phyloP scores from a whole-genome alignment of 2,329 filamentous ascomycete species.

The Emergomyces africanus region DNA sequence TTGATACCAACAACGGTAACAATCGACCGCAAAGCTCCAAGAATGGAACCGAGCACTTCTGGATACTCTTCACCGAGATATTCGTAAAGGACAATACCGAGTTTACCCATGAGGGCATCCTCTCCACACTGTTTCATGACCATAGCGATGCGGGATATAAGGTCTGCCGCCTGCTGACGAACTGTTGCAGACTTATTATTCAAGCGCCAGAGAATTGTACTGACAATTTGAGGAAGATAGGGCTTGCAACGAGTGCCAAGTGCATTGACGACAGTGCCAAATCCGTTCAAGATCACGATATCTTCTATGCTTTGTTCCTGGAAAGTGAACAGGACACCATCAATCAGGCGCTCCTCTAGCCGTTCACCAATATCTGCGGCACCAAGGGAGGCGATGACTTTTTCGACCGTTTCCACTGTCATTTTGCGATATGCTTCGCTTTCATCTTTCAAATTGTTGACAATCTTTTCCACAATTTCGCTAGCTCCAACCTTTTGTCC shows the following conservation, averaged over 20 bases:
- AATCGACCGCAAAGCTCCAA: slow-evolving; percentile 88
- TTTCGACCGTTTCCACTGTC: slow-evolving; percentile 97
- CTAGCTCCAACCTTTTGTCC: slow-evolving; percentile 96
- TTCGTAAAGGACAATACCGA: slow-evolving; percentile 90
- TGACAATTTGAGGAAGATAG: slow-evolving; percentile 93
- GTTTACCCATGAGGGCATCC: slow-evolving; percentile 88
- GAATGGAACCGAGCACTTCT: slow-evolving; percentile 90
- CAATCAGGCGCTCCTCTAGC: slow-evolving; percentile 83
- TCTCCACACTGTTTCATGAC: slow-evolving; percentile 99
- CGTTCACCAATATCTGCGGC: slow-evolving; percentile 89
- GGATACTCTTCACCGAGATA: slow-evolving; percentile 98
- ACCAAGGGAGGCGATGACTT: slow-evolving; percentile 83
- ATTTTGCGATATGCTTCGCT: slow-evolving; percentile 98
- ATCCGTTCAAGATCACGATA: slow-evolving; percentile 90
- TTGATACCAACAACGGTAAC: slow-evolving; percentile 96
- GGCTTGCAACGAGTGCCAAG: slow-evolving; percentile 88
- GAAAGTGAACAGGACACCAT: slow-evolving; percentile 91
- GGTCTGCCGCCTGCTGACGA: slow-evolving; percentile 88
- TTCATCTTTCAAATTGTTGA: slow-evolving; percentile 94
- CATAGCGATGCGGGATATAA: slow-evolving; percentile 93
- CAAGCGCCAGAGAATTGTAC: slow-evolving; percentile 86
- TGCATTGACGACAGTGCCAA: slow-evolving; percentile 93
- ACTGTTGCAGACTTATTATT: slow-evolving; percentile 98
- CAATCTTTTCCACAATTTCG: slow-evolving; percentile 86
- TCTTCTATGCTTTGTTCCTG: slow-evolving; percentile 98